These are phyloP conservation scores for Litsea cubeba DNA, from an alignment of 164 flowering plant genomes.

Conservation along the genomic window DNA sequence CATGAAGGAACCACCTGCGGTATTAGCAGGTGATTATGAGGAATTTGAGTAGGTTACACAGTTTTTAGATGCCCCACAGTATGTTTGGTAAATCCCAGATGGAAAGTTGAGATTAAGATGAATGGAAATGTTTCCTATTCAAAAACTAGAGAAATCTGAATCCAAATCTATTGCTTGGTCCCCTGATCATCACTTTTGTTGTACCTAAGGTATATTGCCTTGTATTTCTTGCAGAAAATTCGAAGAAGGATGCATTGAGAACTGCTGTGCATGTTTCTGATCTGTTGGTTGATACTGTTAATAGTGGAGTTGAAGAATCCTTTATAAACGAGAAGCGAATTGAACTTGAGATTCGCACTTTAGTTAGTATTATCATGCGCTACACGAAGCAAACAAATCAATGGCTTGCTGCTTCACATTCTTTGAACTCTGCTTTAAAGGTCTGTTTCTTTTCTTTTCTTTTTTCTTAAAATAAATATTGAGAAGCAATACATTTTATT, in stretches of 20 bases:
- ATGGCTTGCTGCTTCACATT: constrained; percentile 76
- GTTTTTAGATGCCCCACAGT: too few relatives aligned
- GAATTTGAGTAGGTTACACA: too few relatives aligned
- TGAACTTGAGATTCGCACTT: constrained; percentile 62
- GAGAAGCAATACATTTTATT: too few relatives aligned
- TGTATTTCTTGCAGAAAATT: constrained; percentile 38
- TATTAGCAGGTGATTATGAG: too few relatives aligned
- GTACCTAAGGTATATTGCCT: background rate
- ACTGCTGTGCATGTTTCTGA: constrained; percentile 52
- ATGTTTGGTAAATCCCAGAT: too few relatives aligned
- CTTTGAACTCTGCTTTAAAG: constrained; percentile 72
- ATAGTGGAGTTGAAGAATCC: constrained; percentile 71
- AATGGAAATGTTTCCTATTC: too few relatives aligned
- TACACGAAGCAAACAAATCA: constrained; percentile 74
- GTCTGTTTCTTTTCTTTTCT: constrained; percentile 20
- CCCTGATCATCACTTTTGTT: background rate
- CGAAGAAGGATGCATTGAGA: constrained; percentile 62
- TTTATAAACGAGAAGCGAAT: constrained; percentile 73
- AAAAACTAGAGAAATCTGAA: too few relatives aligned
- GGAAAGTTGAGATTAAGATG: too few relatives aligned
- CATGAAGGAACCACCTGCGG: too few relatives aligned
- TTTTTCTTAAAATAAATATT: too few relatives aligned
- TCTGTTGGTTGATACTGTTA: constrained; percentile 65
- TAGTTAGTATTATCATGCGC: constrained; percentile 34
- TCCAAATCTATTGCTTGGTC: background rate